Base-by-base conservation (phyloP, 148 eudicot species). In the Cornus controversa region DNA sequence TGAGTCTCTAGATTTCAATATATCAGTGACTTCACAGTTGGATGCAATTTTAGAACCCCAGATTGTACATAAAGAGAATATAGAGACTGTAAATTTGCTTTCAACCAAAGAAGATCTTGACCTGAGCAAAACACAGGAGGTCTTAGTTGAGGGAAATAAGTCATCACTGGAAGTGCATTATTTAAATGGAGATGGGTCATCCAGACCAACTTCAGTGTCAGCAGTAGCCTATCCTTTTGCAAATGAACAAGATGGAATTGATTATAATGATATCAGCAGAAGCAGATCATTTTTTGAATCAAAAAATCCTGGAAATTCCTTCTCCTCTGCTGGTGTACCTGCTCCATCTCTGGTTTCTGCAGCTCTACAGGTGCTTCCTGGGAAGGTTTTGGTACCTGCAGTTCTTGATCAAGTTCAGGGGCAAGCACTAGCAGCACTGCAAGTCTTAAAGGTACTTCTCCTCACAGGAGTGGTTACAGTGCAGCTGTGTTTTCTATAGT, bases 341-440 rank as follows among this genome's bases (percentile, higher is more conserved):
- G 99, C 99, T 78, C 99, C 99, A 75, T 85, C 93, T 73, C 75
- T 82, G 74, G 88, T 90, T 80, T 87, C 91, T 84, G 84, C 94
- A 83, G 89, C 91, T 81, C 91, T 91, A 74, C 93, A 84, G 88
- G 83, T 84, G 54, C 79, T 79, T 71, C 92, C 91, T 67, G 99
- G 98, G 75, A 96, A 88, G 85, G 92, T 96, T 82, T 82, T 96
- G 86, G 90, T 96, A 73, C 94, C 99, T 90, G 94, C 94, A 45
- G 87, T 75, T 65, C 82, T 87, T 80, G 99, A 96, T 88, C 98
- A 88, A 84, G 89, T 86, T 84, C 99, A 96, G 70, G 90, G 90
- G 72, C 99, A 96, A 83, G 93, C 98, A 42, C 66, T 96, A 77
- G 89, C 91, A 11, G 99, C 99, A 47, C 82, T 96, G 83, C 99